Conservation (phyloP, 2,329 filamentous ascomycete genomes). For the Colletotrichum nymphaeae region DNA sequence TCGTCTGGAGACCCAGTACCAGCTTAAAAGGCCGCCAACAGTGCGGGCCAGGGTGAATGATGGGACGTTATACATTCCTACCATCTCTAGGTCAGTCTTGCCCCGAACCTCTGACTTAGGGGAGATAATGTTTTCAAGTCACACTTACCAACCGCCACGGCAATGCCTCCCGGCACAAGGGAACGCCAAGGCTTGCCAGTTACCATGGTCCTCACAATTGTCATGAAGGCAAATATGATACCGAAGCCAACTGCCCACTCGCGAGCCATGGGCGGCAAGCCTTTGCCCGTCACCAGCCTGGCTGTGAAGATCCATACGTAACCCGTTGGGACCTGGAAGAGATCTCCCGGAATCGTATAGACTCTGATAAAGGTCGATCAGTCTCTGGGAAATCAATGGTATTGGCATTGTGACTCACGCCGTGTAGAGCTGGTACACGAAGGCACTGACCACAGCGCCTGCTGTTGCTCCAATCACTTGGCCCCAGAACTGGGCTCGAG, state of each 20-base stretch:
- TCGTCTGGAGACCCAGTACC: constrained; percentile 77
- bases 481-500: constrained; percentile 96
- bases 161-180: constrained; percentile 90
- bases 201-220: constrained; percentile 73
- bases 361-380: constrained; percentile 61
- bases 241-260: constrained; percentile 84
- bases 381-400: neutral
- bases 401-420: constrained; percentile 47
- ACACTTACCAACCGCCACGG: constrained; percentile 83
- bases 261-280: constrained; percentile 84
- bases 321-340: constrained; percentile 94
- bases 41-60: constrained; percentile 93
- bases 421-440: constrained; percentile 91
- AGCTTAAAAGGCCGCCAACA: constrained; percentile 78
- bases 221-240: constrained; percentile 77
- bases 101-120: neutral
- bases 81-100: neutral
- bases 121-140: neutral
- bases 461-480: constrained; percentile 91
- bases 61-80: constrained; percentile 96
- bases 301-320: constrained; percentile 99
- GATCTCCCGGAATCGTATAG: constrained; percentile 86
- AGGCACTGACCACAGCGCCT: constrained; percentile 86
- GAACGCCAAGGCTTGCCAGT: constrained; percentile 73
- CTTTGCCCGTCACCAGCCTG: constrained; percentile 89